These are phyloP conservation scores for Suillus brevipes DNA, from an alignment of 768 basidiomycete species.

Conservation along the genomic window DNA sequence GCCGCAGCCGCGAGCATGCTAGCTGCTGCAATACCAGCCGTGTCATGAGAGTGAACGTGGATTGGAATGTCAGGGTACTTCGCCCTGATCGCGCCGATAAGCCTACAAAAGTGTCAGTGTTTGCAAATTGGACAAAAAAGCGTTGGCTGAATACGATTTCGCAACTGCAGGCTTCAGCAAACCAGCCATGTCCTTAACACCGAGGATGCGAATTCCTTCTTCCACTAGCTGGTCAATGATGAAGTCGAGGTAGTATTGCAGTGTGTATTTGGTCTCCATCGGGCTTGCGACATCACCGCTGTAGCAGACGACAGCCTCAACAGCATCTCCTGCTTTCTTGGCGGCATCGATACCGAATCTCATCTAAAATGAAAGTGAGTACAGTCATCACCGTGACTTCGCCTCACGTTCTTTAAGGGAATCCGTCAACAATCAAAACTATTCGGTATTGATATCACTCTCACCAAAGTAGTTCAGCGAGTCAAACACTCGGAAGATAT, in stretches of 20 bases:
- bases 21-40: constrained; percentile 96
- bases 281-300: constrained; percentile 95
- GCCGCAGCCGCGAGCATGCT: constrained; percentile 95
- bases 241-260: constrained; percentile 97
- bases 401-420: constrained; percentile 66
- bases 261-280: constrained; percentile 95
- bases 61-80: constrained; percentile 98
- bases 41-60: constrained; percentile 99
- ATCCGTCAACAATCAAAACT: constrained; percentile 9
- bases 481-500: constrained; percentile 99
- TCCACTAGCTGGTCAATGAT: constrained; percentile 88
- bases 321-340: constrained; percentile 98
- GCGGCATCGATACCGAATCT: constrained; percentile 98
- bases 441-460: constrained; percentile 31
- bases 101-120: constrained; percentile 42
- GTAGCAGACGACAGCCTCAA: constrained; percentile 97
- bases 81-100: constrained; percentile 92
- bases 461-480: constrained; percentile 97
- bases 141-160: constrained; percentile 55
- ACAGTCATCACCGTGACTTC: constrained; percentile 4
- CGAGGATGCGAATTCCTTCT: constrained; percentile 95
- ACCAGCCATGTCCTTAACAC: constrained; percentile 99
- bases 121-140: constrained; percentile 1
- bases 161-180: constrained; percentile 94
- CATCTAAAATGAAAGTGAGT: constrained; percentile 58